A percentile compares a stretch with the other conserved stretches of the same genome.
phyloP scores from a whole-genome alignment of 345 rosid species.

The Anastatica hierochuntica region DNA sequence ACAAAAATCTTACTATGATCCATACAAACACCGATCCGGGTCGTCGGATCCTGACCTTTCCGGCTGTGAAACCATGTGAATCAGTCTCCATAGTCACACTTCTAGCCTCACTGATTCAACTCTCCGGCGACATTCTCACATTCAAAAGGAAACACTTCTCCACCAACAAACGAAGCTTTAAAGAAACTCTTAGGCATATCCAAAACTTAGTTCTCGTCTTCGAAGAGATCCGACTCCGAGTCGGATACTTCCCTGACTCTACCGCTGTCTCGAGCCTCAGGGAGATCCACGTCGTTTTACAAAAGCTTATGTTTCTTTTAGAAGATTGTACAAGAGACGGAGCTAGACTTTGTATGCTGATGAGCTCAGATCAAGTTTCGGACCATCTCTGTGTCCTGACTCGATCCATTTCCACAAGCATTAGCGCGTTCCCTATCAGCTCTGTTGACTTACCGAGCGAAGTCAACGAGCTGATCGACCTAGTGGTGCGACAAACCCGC shows the following conservation, averaged over 20 bases:
- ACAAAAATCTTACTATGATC: conserved; percentile 3
- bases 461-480: conserved; percentile 59
- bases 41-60: conserved; percentile 61
- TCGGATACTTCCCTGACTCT: conserved; percentile 25
- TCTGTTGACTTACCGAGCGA: conserved; percentile 40
- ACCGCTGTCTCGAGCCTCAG: conserved; percentile 37
- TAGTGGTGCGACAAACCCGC: conserved; percentile 56
- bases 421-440: conserved; percentile 43
- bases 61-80: conserved; percentile 70
- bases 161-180: conserved; percentile 40
- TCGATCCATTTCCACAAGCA: conserved; percentile 45
- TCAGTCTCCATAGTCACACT: conserved; percentile 44
- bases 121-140: conserved; percentile 34
- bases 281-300: conserved; percentile 62
- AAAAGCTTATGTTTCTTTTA: conserved; percentile 53
- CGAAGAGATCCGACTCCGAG: conserved; percentile 42
- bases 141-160: conserved; percentile 36
- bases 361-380: conserved; percentile 42
- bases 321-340: conserved; percentile 70
- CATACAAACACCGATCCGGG: conserved; percentile 3
- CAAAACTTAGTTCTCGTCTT: conserved; percentile 46
- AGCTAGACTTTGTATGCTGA: conserved; percentile 42
- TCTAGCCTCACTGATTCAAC: conserved; percentile 39
- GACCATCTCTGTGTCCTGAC: conserved; percentile 40
- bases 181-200: conserved; percentile 41